phyloP scores from a whole-genome alignment of 2,329 filamentous ascomycete genomes.

The Phialemoniopsis sp. region DNA sequence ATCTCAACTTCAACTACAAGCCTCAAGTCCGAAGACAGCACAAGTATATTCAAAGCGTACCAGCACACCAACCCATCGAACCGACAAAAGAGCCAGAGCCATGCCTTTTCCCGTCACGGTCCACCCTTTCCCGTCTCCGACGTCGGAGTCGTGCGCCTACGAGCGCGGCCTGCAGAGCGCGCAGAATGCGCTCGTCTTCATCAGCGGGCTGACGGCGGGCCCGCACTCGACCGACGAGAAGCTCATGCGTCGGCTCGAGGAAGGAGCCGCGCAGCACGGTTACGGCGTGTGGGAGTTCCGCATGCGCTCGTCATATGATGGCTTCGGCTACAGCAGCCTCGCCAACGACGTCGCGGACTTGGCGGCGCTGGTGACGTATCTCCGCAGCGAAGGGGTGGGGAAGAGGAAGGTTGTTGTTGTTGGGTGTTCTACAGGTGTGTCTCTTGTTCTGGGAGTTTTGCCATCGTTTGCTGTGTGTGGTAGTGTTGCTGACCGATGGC shows the following conservation, averaged over 20 bases:
- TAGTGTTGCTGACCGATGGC: no score
- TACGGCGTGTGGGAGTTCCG: slow-evolving; percentile 56
- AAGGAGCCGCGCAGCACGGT: slow-evolving; percentile 6
- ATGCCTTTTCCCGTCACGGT: slow-evolving; percentile 15
- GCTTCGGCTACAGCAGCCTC: slow-evolving; percentile 46
- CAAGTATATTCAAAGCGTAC: no score
- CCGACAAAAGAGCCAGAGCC: no score
- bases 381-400: slow-evolving; percentile 37
- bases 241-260: slow-evolving; percentile 12
- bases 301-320: slow-evolving; percentile 48
- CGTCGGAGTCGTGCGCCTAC: slow-evolving; percentile 14
- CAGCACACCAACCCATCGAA: no score
- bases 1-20: no score
- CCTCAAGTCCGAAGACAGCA: no score
- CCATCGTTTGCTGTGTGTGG: no score
- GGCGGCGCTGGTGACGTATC: slow-evolving; percentile 46
- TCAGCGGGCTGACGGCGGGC: slow-evolving; percentile 70
- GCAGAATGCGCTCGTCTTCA: slow-evolving; percentile 60
- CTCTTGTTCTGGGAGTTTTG: neutral
- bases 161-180: slow-evolving; percentile 10
- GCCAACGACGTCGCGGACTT: slow-evolving; percentile 50
- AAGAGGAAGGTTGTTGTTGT: slow-evolving; percentile 49
- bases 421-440: slow-evolving; percentile 16
- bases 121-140: slow-evolving; percentile 18
- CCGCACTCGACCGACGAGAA: slow-evolving; percentile 41